These are phyloP conservation scores for Quercus mongolica DNA, from an alignment of 306 rosid species.

Conservation along the genomic window DNA sequence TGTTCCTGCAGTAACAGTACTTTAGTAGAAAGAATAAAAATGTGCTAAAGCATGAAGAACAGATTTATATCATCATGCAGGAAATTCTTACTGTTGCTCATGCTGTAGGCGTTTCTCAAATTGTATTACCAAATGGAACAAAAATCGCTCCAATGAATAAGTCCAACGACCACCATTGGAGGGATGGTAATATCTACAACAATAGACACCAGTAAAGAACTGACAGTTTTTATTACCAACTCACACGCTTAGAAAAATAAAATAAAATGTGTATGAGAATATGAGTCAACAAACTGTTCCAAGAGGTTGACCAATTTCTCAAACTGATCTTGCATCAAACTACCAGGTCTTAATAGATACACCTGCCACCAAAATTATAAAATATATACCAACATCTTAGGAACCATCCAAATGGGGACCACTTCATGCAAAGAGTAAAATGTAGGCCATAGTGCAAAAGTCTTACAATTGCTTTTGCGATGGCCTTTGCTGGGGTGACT, in stretches of 20 bases:
- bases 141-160: constrained; percentile 74
- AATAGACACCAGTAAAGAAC: constrained; percentile 16
- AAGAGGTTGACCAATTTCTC: constrained; percentile 96
- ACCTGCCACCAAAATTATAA: constrained; percentile 59
- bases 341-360: constrained; percentile 76
- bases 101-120: constrained; percentile 85
- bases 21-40: constrained; percentile 39
- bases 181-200: constrained; percentile 90
- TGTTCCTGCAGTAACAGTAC: constrained; percentile 48
- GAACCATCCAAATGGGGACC: constrained; percentile 9
- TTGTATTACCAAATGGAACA: constrained; percentile 77
- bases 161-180: constrained; percentile 99
- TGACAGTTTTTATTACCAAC: constrained; percentile 15
- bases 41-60: constrained; percentile 10
- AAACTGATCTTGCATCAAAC: constrained; percentile 63
- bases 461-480: constrained; percentile 91
- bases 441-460: constrained; percentile 12
- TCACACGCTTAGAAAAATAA: not conserved
- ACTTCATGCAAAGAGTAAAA: constrained; percentile 16
- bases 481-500: constrained; percentile 84
- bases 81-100: constrained; percentile 72
- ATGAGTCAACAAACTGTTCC: constrained; percentile 88
- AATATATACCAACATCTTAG: constrained; percentile 16
- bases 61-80: constrained; percentile 15
- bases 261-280: constrained; percentile 20